phyloP scores from a whole-genome alignment of 2,329 filamentous ascomycete genomes.

The Ploettnerulaceae sp. region DNA sequence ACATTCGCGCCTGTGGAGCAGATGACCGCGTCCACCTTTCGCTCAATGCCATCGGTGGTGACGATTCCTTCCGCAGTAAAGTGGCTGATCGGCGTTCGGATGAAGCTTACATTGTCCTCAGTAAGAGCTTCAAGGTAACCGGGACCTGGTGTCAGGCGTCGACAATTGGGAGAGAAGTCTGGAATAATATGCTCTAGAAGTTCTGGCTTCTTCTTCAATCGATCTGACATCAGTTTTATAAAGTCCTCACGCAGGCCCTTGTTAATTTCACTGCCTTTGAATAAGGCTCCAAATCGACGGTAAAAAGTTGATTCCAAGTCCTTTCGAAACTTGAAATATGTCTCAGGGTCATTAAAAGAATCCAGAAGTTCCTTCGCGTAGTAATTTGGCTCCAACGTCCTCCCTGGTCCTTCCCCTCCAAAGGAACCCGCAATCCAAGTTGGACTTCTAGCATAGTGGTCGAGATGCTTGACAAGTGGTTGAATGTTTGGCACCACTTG shows the following conservation, averaged over 20 bases:
- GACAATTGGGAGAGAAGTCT: conserved; percentile 42
- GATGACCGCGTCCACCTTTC: conserved; percentile 60
- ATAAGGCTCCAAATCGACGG: conserved; percentile 42
- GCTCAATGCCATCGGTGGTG: conserved; percentile 50
- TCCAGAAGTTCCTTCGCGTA: conserved; percentile 50
- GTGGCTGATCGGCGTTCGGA: conserved; percentile 50
- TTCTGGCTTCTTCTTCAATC: conserved; percentile 40
- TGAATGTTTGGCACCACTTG: conserved; percentile 47
- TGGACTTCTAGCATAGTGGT: conserved; percentile 40
- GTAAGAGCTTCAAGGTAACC: conserved; percentile 63
- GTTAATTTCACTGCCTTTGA: conserved; percentile 42
- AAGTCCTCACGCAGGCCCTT: conserved; percentile 34
- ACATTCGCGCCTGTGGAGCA: conserved; percentile 65
- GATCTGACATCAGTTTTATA: conserved; percentile 37
- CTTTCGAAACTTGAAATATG: conserved; percentile 57
- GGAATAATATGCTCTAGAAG: conserved; percentile 33
- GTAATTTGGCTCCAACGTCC: conserved; percentile 44
- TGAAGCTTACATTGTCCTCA: conserved; percentile 57
- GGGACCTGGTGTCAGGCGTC: conserved; percentile 41
- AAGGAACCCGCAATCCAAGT: conserved; percentile 57
- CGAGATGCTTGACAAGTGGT: conserved; percentile 16
- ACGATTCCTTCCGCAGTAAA: conserved; percentile 58
- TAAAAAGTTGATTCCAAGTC: conserved; percentile 57
- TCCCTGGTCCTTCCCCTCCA: conserved; percentile 19
- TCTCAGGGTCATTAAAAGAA: conserved; percentile 51